Conservation (phyloP, 2,329 filamentous ascomycete species). For the Pezicula rhizophila region DNA sequence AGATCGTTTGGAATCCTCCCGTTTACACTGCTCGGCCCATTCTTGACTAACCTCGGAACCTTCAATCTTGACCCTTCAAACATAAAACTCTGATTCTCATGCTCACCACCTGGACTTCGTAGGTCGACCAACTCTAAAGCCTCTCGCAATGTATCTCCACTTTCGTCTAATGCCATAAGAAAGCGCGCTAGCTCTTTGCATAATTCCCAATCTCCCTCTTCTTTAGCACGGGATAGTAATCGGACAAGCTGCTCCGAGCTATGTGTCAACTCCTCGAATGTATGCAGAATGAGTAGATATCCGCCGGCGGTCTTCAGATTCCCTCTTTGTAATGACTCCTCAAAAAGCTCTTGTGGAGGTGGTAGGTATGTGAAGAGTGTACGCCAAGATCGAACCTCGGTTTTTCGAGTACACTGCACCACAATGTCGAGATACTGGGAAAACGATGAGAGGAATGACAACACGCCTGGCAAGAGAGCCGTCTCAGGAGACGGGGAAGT, state of each 20-base stretch:
- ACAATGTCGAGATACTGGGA: slow-evolving; percentile 90
- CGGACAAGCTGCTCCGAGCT: slow-evolving; percentile 75
- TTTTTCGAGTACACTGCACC: slow-evolving; percentile 95
- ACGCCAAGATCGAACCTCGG: slow-evolving; percentile 89
- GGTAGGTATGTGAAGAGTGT: slow-evolving; percentile 90
- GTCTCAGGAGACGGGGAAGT: slow-evolving; percentile 56
- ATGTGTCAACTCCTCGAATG: slow-evolving; percentile 62
- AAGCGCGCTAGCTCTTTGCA: slow-evolving; percentile 96
- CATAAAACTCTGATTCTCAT: slow-evolving; percentile 30
- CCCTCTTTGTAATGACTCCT: slow-evolving; percentile 79
- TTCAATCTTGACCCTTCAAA: slow-evolving; percentile 31
- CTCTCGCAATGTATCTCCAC: slow-evolving; percentile 70
- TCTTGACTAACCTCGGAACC: slow-evolving; percentile 13
- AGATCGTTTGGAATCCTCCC: slow-evolving; percentile 29
- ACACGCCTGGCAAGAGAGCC: slow-evolving; percentile 56
- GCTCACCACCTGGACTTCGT: slow-evolving; percentile 29
- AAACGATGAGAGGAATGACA: slow-evolving; percentile 64
- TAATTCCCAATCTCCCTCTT: slow-evolving; percentile 86
- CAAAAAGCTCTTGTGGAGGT: slow-evolving; percentile 84
- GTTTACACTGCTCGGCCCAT: slow-evolving; percentile 16
- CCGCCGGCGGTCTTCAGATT: slow-evolving; percentile 92
- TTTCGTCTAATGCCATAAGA: slow-evolving; percentile 83
- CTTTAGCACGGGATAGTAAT: slow-evolving; percentile 72
- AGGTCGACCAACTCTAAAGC: slow-evolving; percentile 60
- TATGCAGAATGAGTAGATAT: slow-evolving; percentile 92